A percentile compares a stretch with the other conserved stretches of the same genome.
Evolutionary conservation across 2,329 filamentous ascomycete genomes (phyloP).

Genomic region (Stagonosporopsis cucurbitacearum): DNA sequence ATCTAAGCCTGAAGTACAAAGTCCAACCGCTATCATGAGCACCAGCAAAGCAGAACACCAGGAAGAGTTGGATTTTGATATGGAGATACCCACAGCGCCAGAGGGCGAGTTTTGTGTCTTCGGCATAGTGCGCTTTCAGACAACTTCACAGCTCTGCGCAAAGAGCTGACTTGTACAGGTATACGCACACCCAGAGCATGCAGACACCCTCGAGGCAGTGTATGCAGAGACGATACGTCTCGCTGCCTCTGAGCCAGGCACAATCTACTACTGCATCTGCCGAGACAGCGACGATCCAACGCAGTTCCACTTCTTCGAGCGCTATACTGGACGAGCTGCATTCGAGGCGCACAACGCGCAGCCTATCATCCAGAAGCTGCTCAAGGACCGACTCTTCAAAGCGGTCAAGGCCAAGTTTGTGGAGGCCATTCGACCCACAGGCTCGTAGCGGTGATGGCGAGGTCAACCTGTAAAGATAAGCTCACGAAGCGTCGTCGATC

Average conservation of each 20-base stretch:
- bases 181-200: slow-evolving; percentile 10
- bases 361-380: slow-evolving; percentile 8
- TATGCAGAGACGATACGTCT: slow-evolving; percentile 14
- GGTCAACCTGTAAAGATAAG: slow-evolving; percentile 12
- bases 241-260: slow-evolving; percentile 9
- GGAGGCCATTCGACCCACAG: slow-evolving; percentile 11
- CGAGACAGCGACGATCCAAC: slow-evolving; percentile 9
- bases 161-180: slow-evolving; percentile 3
- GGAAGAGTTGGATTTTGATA: background rate
- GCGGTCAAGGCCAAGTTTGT: slow-evolving; percentile 15
- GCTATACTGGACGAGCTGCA: slow-evolving; percentile 7
- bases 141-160: background rate
- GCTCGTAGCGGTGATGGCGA: too few species aligned
- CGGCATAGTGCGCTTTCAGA: slow-evolving; percentile 7
- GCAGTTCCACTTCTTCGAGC: slow-evolving; percentile 14
- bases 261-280: slow-evolving; percentile 13
- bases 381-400: slow-evolving; percentile 3
- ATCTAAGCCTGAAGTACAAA: background rate
- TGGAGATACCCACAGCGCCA: slow-evolving; percentile 4
- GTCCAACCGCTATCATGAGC: background rate
- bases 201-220: slow-evolving; percentile 12
- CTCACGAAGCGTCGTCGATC: slow-evolving; percentile 16
- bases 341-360: slow-evolving; percentile 13
- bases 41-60: slow-evolving; percentile 11
- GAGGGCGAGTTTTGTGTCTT: slow-evolving; percentile 17